phyloP scores from a whole-genome alignment of 208 protist genomes.

The Trypanosoma boissoni region DNA sequence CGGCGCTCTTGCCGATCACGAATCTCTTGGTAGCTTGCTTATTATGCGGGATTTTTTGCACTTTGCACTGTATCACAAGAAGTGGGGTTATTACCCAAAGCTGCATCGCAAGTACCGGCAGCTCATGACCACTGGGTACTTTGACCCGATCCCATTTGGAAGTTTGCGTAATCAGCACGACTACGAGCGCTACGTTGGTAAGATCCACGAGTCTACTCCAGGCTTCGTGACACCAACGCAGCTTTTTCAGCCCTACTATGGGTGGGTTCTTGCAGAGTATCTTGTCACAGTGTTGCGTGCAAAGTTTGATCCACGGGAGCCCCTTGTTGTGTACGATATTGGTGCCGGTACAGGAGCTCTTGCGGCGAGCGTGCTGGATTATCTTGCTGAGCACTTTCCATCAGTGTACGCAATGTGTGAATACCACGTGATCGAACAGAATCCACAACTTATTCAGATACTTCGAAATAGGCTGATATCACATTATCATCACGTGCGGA shows the following conservation, averaged over 20 bases:
- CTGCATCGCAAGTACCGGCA: constrained; percentile 83
- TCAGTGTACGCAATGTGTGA: constrained; percentile 70
- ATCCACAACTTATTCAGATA: constrained; percentile 60
- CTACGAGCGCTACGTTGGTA: constrained; percentile 70
- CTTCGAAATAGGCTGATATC: constrained; percentile 71
- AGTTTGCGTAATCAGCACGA: constrained; percentile 80
- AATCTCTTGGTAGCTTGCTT: constrained; percentile 49
- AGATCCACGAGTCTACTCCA: constrained; percentile 75
- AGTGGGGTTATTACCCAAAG: constrained; percentile 90
- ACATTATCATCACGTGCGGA: constrained; percentile 78
- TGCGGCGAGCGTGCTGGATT: constrained; percentile 70
- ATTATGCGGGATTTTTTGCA: constrained; percentile 90
- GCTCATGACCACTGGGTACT: constrained; percentile 84
- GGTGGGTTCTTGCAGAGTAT: constrained; percentile 85
- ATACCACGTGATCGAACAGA: constrained; percentile 86
- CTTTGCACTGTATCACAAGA: constrained; percentile 81
- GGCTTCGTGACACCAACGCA: constrained; percentile 77
- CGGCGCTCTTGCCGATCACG: constrained; percentile 69
- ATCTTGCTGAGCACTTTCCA: constrained; percentile 84
- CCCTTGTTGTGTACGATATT: constrained; percentile 87
- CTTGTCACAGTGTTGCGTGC: constrained; percentile 68
- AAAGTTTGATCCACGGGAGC: constrained; percentile 84
- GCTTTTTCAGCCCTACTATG: constrained; percentile 87
- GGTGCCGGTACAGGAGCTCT: constrained; percentile 83
- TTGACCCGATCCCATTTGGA: constrained; percentile 79